A percentile compares a stretch with the other conserved stretches of the same genome.
Conservation (phyloP, 2,329 filamentous ascomycete species). For the Hymenoscyphus albidus region DNA sequence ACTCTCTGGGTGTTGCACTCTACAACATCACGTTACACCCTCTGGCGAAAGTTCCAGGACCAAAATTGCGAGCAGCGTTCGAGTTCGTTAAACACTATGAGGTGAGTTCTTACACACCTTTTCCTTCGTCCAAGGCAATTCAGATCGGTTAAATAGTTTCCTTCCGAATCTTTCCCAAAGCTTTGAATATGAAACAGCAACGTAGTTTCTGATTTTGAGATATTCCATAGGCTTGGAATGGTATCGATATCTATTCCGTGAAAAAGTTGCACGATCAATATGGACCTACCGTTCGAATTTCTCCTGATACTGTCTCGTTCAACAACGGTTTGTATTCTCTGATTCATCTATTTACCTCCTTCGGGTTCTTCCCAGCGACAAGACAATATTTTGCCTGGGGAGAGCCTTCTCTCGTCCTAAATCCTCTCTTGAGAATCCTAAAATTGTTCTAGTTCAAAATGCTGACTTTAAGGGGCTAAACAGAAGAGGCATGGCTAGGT, state of each 20-base stretch:
- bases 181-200: too few species aligned
- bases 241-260: neutral
- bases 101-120: neutral
- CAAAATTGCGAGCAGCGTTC: slow-evolving; percentile 18
- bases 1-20: slow-evolving; percentile 17
- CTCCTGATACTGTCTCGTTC: slow-evolving; percentile 11
- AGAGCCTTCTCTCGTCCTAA: too few species aligned
- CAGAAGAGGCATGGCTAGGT: slow-evolving; percentile 13
- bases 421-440: too few species aligned
- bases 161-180: too few species aligned
- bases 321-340: neutral
- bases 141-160: too few species aligned
- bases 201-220: too few species aligned
- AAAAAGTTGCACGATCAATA: slow-evolving; percentile 14
- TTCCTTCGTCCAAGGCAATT: too few species aligned
- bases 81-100: neutral
- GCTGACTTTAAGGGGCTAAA: too few species aligned
- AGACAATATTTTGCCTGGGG: too few species aligned
- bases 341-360: too few species aligned
- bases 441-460: too few species aligned
- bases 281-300: slow-evolving; percentile 15
- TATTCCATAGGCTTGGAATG: neutral
- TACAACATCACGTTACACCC: slow-evolving; percentile 29
- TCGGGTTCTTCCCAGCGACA: too few species aligned
- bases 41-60: slow-evolving; percentile 33